Evolutionary conservation across 495 filamentous ascomycete species (phyloP).

Genomic region (Penicillium alfredii): DNA sequence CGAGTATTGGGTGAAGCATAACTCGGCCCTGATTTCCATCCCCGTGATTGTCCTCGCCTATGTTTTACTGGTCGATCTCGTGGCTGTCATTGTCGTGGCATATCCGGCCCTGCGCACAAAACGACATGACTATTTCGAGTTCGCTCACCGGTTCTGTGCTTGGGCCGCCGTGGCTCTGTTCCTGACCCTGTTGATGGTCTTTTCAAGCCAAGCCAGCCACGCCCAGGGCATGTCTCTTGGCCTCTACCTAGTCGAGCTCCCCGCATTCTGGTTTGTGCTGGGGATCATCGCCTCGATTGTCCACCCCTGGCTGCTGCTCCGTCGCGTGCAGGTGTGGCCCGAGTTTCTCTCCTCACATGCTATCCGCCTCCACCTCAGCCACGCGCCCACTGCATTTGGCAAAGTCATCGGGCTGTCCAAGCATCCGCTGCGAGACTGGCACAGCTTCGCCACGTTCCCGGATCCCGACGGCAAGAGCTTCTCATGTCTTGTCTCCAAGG

Average conservation of each 20-base stretch:
- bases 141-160: conserved; percentile 59
- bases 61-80: conserved; percentile 1
- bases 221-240: conserved; percentile 15
- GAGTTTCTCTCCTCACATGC: conserved; percentile 63
- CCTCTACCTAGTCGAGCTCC: conserved; percentile 42
- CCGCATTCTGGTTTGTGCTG: conserved; percentile 65
- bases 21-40: conserved; percentile 8
- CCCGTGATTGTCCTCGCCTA: conserved; percentile 1
- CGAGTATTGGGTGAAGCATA: conserved; percentile 13
- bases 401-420: conserved; percentile 30
- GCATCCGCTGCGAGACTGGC: conserved; percentile 58
- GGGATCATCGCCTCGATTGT: conserved; percentile 52
- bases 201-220: conserved; percentile 21
- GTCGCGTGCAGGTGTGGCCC: conserved; percentile 49
- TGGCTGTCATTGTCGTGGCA: conserved; percentile 14
- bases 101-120: conserved; percentile 47
- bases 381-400: conserved; percentile 28
- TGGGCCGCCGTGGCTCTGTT: conserved; percentile 59
- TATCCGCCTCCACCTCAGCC: conserved; percentile 60
- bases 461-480: conserved; percentile 14
- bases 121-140: conserved; percentile 62
- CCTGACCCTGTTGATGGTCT: conserved; percentile 40
- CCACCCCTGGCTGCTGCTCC: conserved; percentile 64
- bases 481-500: conserved; percentile 52
- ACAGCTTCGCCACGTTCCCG: conserved; percentile 66